Evolutionary conservation across 345 rosid genomes (phyloP).

Genomic region (Triadica sebifera): DNA sequence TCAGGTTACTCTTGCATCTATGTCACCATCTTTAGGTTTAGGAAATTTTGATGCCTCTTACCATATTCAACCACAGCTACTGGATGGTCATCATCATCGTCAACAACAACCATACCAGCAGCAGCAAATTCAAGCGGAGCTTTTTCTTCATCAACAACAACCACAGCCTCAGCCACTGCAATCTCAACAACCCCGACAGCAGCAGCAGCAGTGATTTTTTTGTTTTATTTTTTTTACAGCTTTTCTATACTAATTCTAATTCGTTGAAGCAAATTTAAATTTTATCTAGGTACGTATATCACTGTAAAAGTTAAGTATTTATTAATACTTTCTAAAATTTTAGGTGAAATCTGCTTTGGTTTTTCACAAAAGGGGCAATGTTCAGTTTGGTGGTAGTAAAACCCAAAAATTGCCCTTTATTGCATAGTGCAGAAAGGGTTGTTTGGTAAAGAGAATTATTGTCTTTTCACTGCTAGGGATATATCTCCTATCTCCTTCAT

Average conservation of each 20-base stretch:
- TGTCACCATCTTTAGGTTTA: slow-evolving; percentile 53
- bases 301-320: slow-evolving; percentile 16
- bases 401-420: slow-evolving; percentile 28
- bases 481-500: slow-evolving; percentile 16
- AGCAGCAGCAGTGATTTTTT: too few species aligned
- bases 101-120: slow-evolving; percentile 31
- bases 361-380: slow-evolving; percentile 26
- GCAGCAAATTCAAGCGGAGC: slow-evolving; percentile 37
- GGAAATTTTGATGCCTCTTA: slow-evolving; percentile 54
- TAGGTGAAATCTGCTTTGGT: slow-evolving; percentile 9
- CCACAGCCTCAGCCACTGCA: slow-evolving; percentile 39
- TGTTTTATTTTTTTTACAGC: too few species aligned
- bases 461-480: slow-evolving; percentile 30
- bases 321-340: slow-evolving; percentile 16
- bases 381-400: slow-evolving; percentile 17
- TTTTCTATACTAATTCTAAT: background rate
- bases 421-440: slow-evolving; percentile 18
- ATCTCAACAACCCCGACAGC: background rate
- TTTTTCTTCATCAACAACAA: slow-evolving; percentile 43
- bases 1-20: slow-evolving; percentile 30
- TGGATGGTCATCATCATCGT: slow-evolving; percentile 31
- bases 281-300: slow-evolving; percentile 25
- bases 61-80: slow-evolving; percentile 44
- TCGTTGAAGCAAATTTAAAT: slow-evolving; percentile 15
- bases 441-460: slow-evolving; percentile 31